A percentile compares a stretch with the other conserved stretches of the same genome.
Evolutionary conservation across 768 basidiomycete genomes (phyloP).

Genomic region (Agaricus blazei): DNA sequence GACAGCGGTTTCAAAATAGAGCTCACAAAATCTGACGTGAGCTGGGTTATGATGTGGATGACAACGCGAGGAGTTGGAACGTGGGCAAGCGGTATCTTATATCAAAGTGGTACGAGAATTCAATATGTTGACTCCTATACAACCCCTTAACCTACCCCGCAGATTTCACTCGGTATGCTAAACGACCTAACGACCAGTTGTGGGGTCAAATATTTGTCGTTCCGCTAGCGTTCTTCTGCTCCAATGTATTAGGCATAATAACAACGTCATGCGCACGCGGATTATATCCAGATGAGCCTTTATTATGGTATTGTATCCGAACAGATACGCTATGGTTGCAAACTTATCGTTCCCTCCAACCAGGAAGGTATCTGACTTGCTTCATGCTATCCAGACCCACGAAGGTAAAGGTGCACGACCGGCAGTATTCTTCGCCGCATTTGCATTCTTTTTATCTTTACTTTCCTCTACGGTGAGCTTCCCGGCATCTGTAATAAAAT

Average conservation of each 20-base stretch:
- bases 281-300: conserved; percentile 25
- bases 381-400: conserved; percentile 24
- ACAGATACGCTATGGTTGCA: neutral
- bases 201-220: conserved; percentile 26
- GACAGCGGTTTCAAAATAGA: conserved; percentile 20
- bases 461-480: conserved; percentile 22
- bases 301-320: conserved; percentile 18
- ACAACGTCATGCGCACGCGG: conserved; percentile 22
- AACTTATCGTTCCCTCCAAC: neutral
- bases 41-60: conserved; percentile 26
- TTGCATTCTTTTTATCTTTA: conserved; percentile 25
- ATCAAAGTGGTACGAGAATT: conserved; percentile 14
- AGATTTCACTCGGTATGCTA: conserved; percentile 29
- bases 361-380: conserved; percentile 27
- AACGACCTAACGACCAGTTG: conserved; percentile 23
- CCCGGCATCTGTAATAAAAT: neutral
- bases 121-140: neutral
- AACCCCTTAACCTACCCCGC: neutral
- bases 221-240: conserved; percentile 23
- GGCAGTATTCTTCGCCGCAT: conserved; percentile 26
- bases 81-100: conserved; percentile 23
- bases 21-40: conserved; percentile 18
- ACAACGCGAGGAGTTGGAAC: conserved; percentile 26
- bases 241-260: conserved; percentile 26
- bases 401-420: conserved; percentile 22